phyloP scores from a whole-genome alignment of 2,329 filamentous ascomycete genomes.

The Pseudofabraea citricarpa region DNA sequence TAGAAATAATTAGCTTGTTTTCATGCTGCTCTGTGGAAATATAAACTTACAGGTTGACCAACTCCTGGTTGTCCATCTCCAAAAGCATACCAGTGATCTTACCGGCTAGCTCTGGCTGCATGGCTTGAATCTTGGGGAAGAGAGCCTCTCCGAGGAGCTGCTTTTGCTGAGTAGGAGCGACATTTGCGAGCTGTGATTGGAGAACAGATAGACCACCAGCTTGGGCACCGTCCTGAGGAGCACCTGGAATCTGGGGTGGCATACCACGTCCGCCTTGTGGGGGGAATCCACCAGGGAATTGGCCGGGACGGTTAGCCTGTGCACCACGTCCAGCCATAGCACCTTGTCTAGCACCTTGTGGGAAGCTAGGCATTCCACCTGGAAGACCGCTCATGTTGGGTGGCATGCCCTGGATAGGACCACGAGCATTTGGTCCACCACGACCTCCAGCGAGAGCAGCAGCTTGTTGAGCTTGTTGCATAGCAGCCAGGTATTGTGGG shows the following conservation, averaged over 20 bases:
- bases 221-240: constrained; percentile 23
- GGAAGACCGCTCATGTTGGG: constrained; percentile 59
- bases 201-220: constrained; percentile 34
- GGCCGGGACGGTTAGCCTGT: constrained; percentile 30
- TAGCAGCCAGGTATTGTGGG: constrained; percentile 75
- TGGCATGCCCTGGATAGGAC: constrained; percentile 67
- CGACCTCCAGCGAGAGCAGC: constrained; percentile 41
- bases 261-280: constrained; percentile 31
- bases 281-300: constrained; percentile 29
- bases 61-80: constrained; percentile 96
- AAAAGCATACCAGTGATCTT: constrained; percentile 99
- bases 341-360: constrained; percentile 45
- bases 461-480: constrained; percentile 70
- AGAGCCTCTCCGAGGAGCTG: constrained; percentile 97
- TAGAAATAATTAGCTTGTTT: constrained; percentile 35
- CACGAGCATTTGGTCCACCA: constrained; percentile 45
- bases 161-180: constrained; percentile 77
- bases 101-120: constrained; percentile 92
- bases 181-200: constrained; percentile 52
- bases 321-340: constrained; percentile 31
- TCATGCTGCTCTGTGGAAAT: neutral
- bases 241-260: constrained; percentile 24
- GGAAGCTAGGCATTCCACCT: constrained; percentile 47
- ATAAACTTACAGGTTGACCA: constrained; percentile 85
- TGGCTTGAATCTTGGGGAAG: constrained; percentile 95